Evolutionary conservation across 768 basidiomycete species (phyloP), one percentile per base, ranked within the genome.

Genomic region (Gymnopilus junonius): DNA sequence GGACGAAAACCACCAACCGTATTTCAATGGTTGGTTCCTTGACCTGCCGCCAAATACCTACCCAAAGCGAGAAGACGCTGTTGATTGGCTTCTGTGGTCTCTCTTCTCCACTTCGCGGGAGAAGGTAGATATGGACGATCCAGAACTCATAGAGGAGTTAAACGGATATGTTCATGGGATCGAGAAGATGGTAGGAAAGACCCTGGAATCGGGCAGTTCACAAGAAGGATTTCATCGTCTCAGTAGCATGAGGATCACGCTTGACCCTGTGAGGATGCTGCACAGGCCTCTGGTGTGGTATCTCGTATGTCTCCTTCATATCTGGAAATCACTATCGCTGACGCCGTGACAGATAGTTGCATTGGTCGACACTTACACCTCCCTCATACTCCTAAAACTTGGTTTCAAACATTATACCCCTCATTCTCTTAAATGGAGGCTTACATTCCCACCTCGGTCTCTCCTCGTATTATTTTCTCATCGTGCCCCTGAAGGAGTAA

Each of bases 261-360:
- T 88, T 10, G 89, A 90, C 65, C 83, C 83, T 0, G 87, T 90
- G n/a, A 62, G 67, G 10, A 81, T 78, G 72, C 15, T 79, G 2
- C 88, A 89, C 70, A 73, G 89, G 29, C 89, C 89, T 11, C 68
- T 90, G 27, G n/a, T 86, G 4, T 90, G 88, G 88, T 90, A 90
- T 67, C 65, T 76, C 45, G 88, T 87, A 61, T 59, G 86, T 77
- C 23, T 25, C 46, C 43, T 2, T 35, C n/a, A n/a, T n/a, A n/a
- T n/a, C n/a, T n/a, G n/a, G n/a, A n/a, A n/a, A n/a, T n/a, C n/a
- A n/a, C n/a, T n/a, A n/a, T n/a, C n/a, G n/a, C n/a, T n/a, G n/a
- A n/a, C n/a, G n/a, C n/a, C 15, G 5, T 8, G 7, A 4, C 37
- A 89, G 89, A 82, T 88, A 48, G 85, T 89, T 12, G 77, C 70